Conservation (phyloP, 2,329 filamentous ascomycete genomes). For the Scopulariopsis brevicaulis region DNA sequence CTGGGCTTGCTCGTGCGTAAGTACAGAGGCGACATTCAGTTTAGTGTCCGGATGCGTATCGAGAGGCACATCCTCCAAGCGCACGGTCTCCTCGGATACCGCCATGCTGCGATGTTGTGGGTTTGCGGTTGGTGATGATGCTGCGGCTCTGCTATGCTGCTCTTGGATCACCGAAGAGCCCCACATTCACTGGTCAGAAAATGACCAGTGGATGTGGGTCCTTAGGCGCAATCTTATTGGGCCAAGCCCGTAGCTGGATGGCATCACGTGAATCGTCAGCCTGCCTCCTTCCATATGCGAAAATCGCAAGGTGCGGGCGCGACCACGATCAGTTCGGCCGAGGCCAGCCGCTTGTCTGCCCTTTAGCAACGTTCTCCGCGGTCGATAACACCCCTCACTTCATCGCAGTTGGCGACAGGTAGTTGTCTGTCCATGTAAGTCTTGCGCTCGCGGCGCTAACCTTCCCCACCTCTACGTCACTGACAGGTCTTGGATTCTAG, state of each 20-base stretch:
- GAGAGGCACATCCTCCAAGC: neutral
- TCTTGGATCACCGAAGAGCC: neutral
- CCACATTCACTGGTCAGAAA: neutral
- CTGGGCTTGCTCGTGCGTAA: neutral
- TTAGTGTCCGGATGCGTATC: neutral
- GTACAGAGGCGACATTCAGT: neutral
- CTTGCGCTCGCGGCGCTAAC: no score
- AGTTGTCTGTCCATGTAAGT: no score
- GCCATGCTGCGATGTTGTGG: neutral
- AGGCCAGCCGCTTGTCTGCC: neutral
- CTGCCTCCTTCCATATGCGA: no score
- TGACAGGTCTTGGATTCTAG: no score
- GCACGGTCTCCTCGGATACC: neutral
- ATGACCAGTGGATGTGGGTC: neutral
- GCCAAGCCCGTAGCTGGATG: neutral
- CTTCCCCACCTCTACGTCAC: no score
- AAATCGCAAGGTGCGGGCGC: neutral
- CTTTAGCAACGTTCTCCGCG: neutral
- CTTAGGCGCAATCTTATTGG: neutral
- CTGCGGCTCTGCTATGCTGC: neutral
- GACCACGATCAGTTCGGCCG: neutral
- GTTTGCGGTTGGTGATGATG: neutral
- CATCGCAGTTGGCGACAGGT: neutral
- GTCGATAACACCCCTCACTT: neutral
- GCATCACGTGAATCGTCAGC: neutral